phyloP scores from a whole-genome alignment of 352 stramenopile species.

The Pythium phragmitis region DNA sequence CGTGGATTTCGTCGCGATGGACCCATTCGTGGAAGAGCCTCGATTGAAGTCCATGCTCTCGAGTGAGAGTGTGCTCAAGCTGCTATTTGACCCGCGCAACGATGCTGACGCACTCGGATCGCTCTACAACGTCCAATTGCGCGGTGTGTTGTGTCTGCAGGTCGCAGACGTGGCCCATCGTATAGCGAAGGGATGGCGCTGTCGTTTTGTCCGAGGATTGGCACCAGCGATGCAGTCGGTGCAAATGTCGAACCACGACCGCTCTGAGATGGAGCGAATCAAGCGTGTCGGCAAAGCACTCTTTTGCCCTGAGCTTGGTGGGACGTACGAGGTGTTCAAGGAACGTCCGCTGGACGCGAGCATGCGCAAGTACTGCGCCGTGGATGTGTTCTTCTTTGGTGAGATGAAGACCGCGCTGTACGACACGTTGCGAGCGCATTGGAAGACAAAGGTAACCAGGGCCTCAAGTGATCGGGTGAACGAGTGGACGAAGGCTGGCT shows the following conservation, averaged over 20 bases:
- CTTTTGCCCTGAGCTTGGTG: too few species aligned
- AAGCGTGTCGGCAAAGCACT: background rate
- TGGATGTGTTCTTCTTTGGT: slow-evolving; percentile 12
- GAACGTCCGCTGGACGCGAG: background rate
- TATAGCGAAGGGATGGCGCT: background rate
- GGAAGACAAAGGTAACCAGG: too few species aligned
- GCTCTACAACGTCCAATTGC: background rate
- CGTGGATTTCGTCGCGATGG: slow-evolving; percentile 6
- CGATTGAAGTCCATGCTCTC: background rate
- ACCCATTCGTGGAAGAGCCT: slow-evolving; percentile 1
- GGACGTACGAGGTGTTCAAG: slow-evolving; percentile 3
- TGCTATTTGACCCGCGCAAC: slow-evolving; percentile 10
- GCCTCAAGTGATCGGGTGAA: too few species aligned
- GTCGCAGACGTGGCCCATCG: background rate
- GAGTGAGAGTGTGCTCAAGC: background rate
- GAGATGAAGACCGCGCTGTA: slow-evolving; percentile 4
- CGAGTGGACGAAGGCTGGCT: too few species aligned
- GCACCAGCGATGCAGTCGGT: background rate
- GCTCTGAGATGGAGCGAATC: background rate
- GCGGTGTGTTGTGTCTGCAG: slow-evolving; percentile 1
- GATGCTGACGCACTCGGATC: slow-evolving; percentile 8
- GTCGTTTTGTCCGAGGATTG: background rate
- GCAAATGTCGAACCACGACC: background rate
- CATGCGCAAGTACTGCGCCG: slow-evolving; percentile 4
- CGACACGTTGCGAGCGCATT: background rate